Conservation (phyloP, 1,139 yeast genomes). For the Saccharomyces pastorianus region DNA sequence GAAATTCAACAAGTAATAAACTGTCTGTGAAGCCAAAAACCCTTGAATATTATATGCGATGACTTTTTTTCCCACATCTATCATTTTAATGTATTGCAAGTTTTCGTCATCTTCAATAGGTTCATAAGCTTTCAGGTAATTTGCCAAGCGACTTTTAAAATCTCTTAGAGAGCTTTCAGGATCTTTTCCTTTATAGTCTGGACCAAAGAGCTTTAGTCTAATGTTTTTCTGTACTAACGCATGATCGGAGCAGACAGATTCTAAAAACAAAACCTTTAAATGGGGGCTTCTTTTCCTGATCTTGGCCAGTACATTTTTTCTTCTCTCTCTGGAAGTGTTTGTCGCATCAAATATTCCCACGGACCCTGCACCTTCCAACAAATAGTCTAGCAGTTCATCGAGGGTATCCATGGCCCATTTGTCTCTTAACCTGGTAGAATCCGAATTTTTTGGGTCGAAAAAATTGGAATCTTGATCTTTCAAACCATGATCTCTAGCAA, state of each 20-base stretch:
- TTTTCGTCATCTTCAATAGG: conserved; percentile 75
- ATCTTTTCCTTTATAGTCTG: conserved; percentile 84
- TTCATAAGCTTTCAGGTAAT: conserved; percentile 85
- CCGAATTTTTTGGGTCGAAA: conserved; percentile 71
- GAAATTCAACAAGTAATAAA: conserved; percentile 81
- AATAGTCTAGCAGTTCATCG: conserved; percentile 73
- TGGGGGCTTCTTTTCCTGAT: conserved; percentile 60
- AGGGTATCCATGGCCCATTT: conserved; percentile 95
- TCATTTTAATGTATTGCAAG: conserved; percentile 87
- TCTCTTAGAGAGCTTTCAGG: conserved; percentile 72
- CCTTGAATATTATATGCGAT: conserved; percentile 90
- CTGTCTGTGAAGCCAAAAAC: conserved; percentile 86
- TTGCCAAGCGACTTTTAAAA: conserved; percentile 70
- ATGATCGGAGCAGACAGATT: conserved; percentile 78
- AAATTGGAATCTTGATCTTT: conserved; percentile 65
- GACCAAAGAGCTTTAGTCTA: conserved; percentile 79
- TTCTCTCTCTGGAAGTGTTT: conserved; percentile 71
- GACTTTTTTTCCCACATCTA: conserved; percentile 89
- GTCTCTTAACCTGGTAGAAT: conserved; percentile 64
- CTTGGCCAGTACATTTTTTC: conserved; percentile 58
- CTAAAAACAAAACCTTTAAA: conserved; percentile 75
- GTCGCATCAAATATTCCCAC: conserved; percentile 96
- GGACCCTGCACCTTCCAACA: conserved; percentile 72
- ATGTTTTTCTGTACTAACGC: conserved; percentile 74
- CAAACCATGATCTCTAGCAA: conserved; percentile 36